A percentile compares a stretch with the other conserved stretches of the same genome.
Conservation (phyloP, 2,329 filamentous ascomycete genomes). For the Penicillium sp. region DNA sequence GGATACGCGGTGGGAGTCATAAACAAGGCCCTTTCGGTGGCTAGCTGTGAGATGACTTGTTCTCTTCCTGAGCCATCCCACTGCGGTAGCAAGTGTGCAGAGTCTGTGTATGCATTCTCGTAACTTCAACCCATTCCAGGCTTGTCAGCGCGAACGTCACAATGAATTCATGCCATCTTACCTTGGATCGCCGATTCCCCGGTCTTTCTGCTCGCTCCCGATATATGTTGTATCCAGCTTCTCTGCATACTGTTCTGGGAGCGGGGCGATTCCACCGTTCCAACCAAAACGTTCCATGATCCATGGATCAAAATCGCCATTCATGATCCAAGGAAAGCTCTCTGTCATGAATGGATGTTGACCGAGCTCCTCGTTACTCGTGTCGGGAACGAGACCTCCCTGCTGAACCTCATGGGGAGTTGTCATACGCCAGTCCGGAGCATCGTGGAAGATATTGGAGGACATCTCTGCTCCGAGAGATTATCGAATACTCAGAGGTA, state of each 20-base stretch:
- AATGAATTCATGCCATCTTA: background rate
- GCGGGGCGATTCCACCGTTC: background rate
- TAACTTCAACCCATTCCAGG: background rate
- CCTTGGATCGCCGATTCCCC: background rate
- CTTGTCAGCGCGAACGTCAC: background rate
- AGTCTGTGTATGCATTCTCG: background rate
- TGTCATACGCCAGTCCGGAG: background rate
- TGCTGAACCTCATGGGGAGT: background rate
- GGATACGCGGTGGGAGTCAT: slow-evolving; percentile 12
- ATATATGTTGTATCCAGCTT: background rate
- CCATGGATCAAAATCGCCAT: slow-evolving; percentile 1
- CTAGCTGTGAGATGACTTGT: slow-evolving; percentile 7
- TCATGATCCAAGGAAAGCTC: background rate
- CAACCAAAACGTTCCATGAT: background rate
- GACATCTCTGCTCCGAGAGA: background rate
- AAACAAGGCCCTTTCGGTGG: slow-evolving; percentile 19
- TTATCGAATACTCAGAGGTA: background rate
- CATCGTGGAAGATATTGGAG: background rate
- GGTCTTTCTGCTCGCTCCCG: background rate
- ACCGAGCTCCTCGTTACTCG: background rate
- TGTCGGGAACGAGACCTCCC: background rate
- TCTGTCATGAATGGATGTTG: background rate
- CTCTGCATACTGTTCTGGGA: background rate
- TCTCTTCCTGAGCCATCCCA: background rate
- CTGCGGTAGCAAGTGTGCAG: background rate